Evolutionary conservation across 805 yeast genomes (phyloP).

Genomic region (Candida easanensis): DNA sequence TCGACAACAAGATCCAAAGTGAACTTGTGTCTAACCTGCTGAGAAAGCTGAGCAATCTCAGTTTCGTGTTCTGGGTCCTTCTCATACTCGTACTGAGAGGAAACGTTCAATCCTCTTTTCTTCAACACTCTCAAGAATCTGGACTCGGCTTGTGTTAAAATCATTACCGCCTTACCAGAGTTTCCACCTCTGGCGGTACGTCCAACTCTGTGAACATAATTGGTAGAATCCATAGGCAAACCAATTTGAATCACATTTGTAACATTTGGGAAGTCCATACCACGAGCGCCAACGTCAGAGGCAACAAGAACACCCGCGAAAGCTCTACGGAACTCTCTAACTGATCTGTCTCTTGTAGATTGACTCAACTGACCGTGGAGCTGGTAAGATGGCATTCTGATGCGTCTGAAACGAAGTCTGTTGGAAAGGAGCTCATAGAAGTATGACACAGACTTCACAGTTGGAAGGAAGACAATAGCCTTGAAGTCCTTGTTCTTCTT

Average conservation of each 20-base stretch:
- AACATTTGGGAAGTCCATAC: conserved; percentile 91
- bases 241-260: conserved; percentile 83
- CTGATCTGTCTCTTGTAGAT: conserved; percentile 58
- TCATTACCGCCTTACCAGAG: conserved; percentile 66
- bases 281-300: conserved; percentile 95
- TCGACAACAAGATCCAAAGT: conserved; percentile 31
- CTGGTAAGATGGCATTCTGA: conserved; percentile 32
- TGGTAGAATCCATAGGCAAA: conserved; percentile 69
- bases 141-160: conserved; percentile 53
- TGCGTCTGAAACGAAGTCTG: conserved; percentile 21
- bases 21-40: conserved; percentile 26
- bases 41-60: conserved; percentile 27
- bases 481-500: conserved; percentile 50
- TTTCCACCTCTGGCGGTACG: conserved; percentile 94
- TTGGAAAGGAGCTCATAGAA: conserved; percentile 31
- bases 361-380: conserved; percentile 80
- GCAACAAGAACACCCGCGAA: conserved; percentile 63
- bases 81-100: conserved; percentile 39
- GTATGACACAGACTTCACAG: conserved; percentile 60
- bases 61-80: conserved; percentile 35
- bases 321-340: conserved; percentile 49
- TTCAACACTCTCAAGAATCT: conserved; percentile 51
- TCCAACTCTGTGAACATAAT: conserved; percentile 90
- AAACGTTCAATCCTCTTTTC: conserved; percentile 53
- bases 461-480: conserved; percentile 80